These are phyloP conservation scores for Didymella pinodella DNA, from an alignment of 2,329 filamentous ascomycete genomes.

Conservation along the genomic window DNA sequence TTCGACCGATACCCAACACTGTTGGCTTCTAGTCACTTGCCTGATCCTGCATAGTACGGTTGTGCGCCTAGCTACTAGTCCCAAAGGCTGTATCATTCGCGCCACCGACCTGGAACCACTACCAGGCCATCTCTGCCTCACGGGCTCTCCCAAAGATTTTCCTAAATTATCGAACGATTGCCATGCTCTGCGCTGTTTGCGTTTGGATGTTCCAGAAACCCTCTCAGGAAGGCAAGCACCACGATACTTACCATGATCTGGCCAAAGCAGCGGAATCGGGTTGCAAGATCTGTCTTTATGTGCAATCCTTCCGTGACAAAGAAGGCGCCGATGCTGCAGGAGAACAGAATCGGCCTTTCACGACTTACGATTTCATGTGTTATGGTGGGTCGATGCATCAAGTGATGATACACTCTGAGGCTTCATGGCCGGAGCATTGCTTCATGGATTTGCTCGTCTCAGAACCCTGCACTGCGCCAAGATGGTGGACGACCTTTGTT, in stretches of 20 bases:
- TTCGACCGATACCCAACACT: no score
- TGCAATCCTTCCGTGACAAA: not conserved
- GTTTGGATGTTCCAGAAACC: not conserved
- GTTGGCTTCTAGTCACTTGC: no score
- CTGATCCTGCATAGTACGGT: not conserved
- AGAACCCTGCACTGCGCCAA: not conserved
- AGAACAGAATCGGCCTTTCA: not conserved
- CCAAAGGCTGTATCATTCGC: no score
- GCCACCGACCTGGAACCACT: no score
- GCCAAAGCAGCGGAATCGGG: not conserved
- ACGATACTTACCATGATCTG: not conserved
- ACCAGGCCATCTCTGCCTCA: no score
- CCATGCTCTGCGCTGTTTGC: no score
- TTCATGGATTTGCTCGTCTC: not conserved
- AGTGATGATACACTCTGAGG: not conserved
- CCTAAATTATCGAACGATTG: no score
- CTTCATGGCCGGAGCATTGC: not conserved
- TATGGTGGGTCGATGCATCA: no score
- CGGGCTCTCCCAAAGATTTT: no score
- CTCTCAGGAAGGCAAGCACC: not conserved
- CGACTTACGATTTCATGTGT: not conserved
- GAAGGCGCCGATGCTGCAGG: not conserved
- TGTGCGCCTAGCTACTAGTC: no score
- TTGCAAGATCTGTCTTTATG: not conserved
- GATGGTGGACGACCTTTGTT: not conserved